These are phyloP conservation scores for Candida pseudoviswanathii DNA, from an alignment of 1,139 yeast species.

Conservation along the genomic window DNA sequence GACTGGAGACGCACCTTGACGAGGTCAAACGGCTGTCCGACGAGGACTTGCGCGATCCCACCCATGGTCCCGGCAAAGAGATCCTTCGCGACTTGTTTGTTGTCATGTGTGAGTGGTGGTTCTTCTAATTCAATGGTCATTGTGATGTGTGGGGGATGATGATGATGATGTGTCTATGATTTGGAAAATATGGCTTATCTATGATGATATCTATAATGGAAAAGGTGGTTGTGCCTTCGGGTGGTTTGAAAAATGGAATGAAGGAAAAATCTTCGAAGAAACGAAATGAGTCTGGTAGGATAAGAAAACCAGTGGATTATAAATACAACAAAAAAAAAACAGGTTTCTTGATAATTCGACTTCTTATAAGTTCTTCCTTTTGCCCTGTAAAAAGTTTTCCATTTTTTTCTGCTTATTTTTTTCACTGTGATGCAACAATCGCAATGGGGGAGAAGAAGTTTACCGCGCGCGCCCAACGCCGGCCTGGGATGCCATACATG, in stretches of 20 bases:
- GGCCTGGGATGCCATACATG: neutral
- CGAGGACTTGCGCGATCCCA: constrained; percentile 90
- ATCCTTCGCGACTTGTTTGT: constrained; percentile 71
- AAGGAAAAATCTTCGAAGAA: neutral
- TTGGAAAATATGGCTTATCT: neutral
- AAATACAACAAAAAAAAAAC: too few relatives aligned
- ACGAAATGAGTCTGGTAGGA: too few relatives aligned
- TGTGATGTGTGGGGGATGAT: neutral
- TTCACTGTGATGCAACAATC: neutral
- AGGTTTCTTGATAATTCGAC: too few relatives aligned
- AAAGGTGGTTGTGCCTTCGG: neutral
- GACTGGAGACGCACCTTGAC: constrained; percentile 90
- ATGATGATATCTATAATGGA: neutral
- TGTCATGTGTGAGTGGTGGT: constrained; percentile 40
- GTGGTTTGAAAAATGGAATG: neutral
- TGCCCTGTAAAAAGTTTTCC: neutral
- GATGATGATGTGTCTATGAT: neutral
- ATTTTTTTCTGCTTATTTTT: neutral
- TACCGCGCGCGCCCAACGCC: neutral
- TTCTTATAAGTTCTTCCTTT: too few relatives aligned
- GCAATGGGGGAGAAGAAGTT: neutral
- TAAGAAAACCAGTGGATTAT: too few relatives aligned
- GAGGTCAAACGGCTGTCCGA: constrained; percentile 97
- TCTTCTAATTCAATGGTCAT: constrained; percentile 53
- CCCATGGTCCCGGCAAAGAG: constrained; percentile 90